Percentiles rank a stretch among this genome's conserved stretches.
These are phyloP conservation scores for Hyaloscypha variabilis DNA, from an alignment of 495 filamentous ascomycete species.

Conservation along the genomic window DNA sequence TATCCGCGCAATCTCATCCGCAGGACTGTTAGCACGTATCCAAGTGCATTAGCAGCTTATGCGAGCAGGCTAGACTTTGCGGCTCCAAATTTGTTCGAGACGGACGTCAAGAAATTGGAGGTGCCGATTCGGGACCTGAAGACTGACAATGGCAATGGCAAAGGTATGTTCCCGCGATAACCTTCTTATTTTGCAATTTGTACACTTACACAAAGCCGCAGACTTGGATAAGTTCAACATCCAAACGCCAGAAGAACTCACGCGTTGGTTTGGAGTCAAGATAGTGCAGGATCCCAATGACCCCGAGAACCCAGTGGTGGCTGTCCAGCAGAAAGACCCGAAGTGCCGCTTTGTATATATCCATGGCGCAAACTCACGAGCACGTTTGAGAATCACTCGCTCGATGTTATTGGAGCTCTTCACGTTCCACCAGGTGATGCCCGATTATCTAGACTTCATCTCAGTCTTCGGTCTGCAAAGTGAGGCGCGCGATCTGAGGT, in stretches of 20 bases:
- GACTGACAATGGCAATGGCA: background rate
- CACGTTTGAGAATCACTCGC: slow-evolving; percentile 31
- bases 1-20: slow-evolving; percentile 10
- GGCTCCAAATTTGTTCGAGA: background rate
- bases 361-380: slow-evolving; percentile 27
- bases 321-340: background rate
- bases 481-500: slow-evolving; percentile 32
- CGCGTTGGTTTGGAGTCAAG: background rate
- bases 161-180: background rate
- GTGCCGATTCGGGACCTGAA: slow-evolving; percentile 7
- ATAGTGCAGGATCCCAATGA: slow-evolving; percentile 2
- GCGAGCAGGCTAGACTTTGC: background rate
- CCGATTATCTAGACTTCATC: slow-evolving; percentile 45
- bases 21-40: slow-evolving; percentile 9
- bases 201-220: no score
- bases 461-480: slow-evolving; percentile 41
- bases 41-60: slow-evolving; percentile 5
- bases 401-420: slow-evolving; percentile 39
- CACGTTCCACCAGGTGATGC: slow-evolving; percentile 49
- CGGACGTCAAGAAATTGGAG: background rate
- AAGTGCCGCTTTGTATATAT: slow-evolving; percentile 29
- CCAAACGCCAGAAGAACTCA: background rate
- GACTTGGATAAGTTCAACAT: slow-evolving; percentile 6
- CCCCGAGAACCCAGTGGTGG: slow-evolving; percentile 1
- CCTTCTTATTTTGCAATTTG: no score